A percentile compares a stretch with the other conserved stretches of the same genome.
Evolutionary conservation across 2,329 filamentous ascomycete species (phyloP).

Genomic region (Emericellopsis atlantica): DNA sequence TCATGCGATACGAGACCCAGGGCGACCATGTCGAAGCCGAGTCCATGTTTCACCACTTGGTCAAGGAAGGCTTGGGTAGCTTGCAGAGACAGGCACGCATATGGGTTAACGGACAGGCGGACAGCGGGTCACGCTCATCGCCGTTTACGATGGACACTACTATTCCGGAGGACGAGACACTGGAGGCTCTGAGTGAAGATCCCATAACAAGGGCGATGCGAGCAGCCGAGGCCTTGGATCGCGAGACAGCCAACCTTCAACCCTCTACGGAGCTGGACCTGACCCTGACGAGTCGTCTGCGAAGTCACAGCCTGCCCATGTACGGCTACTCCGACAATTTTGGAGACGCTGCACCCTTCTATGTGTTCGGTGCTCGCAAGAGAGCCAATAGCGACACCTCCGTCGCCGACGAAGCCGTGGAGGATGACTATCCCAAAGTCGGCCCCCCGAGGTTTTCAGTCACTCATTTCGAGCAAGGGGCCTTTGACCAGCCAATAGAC

Average conservation of each 20-base stretch:
- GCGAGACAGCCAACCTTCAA: constrained; percentile 41
- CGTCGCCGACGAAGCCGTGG: constrained; percentile 3
- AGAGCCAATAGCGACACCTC: constrained; percentile 1
- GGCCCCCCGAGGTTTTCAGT: constrained; percentile 13
- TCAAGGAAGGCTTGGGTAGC: constrained; percentile 34
- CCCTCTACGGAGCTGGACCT: constrained; percentile 34
- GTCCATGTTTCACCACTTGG: constrained; percentile 33
- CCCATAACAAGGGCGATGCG: constrained; percentile 43
- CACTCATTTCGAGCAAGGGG: constrained; percentile 13
- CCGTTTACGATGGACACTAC: not conserved
- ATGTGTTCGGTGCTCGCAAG: constrained; percentile 25
- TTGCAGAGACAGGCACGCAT: constrained; percentile 12
- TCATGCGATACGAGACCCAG: constrained; percentile 37
- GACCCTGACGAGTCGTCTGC: constrained; percentile 22
- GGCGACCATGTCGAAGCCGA: constrained; percentile 38
- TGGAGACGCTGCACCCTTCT: constrained; percentile 31
- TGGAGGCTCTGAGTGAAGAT: constrained; percentile 15
- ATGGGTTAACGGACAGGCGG: constrained; percentile 2
- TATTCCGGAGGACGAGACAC: not conserved
- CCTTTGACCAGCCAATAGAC: constrained; percentile 8
- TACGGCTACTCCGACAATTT: constrained; percentile 29
- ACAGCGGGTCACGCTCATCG: no score
- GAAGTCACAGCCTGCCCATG: constrained; percentile 40
- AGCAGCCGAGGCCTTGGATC: constrained; percentile 44
- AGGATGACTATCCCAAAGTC: constrained; percentile 7